A percentile compares a stretch with the other conserved stretches of the same genome.
Conservation (phyloP, 2,329 filamentous ascomycete genomes). For the Pseudogymnoascus sp. region DNA sequence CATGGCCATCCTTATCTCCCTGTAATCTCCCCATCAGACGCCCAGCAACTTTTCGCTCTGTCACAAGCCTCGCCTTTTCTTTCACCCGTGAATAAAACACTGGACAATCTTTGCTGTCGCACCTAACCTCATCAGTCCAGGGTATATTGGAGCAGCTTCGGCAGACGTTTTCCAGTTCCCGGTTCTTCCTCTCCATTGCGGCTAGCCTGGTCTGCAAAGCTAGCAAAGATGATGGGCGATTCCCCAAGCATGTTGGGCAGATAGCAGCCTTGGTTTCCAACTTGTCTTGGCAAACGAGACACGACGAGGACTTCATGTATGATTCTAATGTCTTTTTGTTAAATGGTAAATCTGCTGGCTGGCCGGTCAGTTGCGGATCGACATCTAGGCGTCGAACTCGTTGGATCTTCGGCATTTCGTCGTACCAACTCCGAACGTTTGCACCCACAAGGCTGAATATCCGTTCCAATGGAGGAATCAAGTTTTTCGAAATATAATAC, state of each 20-base stretch:
- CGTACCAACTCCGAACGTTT: conserved; percentile 84
- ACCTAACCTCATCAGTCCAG: conserved; percentile 69
- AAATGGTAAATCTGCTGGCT: conserved; percentile 31
- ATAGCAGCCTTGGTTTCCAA: conserved; percentile 41
- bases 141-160: conserved; percentile 68
- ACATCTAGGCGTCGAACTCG: conserved; percentile 49
- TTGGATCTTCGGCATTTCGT: conserved; percentile 91
- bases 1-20: conserved; percentile 19
- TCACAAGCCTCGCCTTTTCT: conserved; percentile 42
- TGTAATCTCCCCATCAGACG: conserved; percentile 36
- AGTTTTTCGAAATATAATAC: conserved; percentile 93
- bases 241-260: conserved; percentile 48
- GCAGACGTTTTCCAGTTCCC: conserved; percentile 64
- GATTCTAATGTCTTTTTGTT: conserved; percentile 70
- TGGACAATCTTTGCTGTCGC: conserved; percentile 86
- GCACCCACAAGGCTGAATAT: conserved; percentile 96
- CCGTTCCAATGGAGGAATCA: conserved; percentile 88
- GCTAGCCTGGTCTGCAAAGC: conserved; percentile 54
- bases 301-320: conserved; percentile 79
- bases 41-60: conserved; percentile 31
- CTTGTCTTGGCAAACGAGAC: conserved; percentile 59
- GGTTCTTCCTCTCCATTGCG: conserved; percentile 53
- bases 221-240: conserved; percentile 53
- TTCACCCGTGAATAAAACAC: conserved; percentile 77
- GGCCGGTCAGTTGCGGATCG: conserved; percentile 23